Evolutionary conservation across 2,329 filamentous ascomycete genomes (phyloP).

Genomic region (Ceratocystis eucalypticola): DNA sequence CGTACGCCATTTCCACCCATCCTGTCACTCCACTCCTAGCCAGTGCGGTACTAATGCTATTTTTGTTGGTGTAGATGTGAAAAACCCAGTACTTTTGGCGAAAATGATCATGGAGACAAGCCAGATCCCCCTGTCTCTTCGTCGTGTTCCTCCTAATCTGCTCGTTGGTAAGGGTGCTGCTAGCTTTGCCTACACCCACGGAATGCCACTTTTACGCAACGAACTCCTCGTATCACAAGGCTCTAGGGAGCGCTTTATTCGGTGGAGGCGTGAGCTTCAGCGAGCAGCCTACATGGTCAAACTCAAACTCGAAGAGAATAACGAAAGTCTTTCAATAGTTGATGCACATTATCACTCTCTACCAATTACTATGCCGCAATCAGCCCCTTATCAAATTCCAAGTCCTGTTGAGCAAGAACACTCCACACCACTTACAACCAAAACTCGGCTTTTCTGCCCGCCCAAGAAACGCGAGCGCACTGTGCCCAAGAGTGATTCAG

Average conservation of each 20-base stretch:
- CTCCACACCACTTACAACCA: not conserved
- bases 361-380: slow-evolving; percentile 6
- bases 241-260: slow-evolving; percentile 62
- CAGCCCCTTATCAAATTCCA: not conserved
- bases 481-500: not conserved
- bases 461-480: slow-evolving; percentile 5
- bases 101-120: slow-evolving; percentile 69
- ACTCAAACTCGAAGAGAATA: slow-evolving; percentile 28
- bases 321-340: slow-evolving; percentile 16
- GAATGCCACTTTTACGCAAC: slow-evolving; percentile 58
- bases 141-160: slow-evolving; percentile 83
- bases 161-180: slow-evolving; percentile 75
- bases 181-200: slow-evolving; percentile 70
- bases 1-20: slow-evolving; percentile 38
- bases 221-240: slow-evolving; percentile 68
- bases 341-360: slow-evolving; percentile 18
- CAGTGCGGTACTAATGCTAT: slow-evolving; percentile 6
- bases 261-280: slow-evolving; percentile 64
- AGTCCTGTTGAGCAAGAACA: not conserved
- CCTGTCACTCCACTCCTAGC: not conserved
- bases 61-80: slow-evolving; percentile 49
- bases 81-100: slow-evolving; percentile 81
- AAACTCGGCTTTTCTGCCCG: not conserved
- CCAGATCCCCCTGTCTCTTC: slow-evolving; percentile 62
- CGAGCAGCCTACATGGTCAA: slow-evolving; percentile 33